Base-by-base conservation (phyloP, 73 alveolate genomes). In the Urostyla sp. region DNA sequence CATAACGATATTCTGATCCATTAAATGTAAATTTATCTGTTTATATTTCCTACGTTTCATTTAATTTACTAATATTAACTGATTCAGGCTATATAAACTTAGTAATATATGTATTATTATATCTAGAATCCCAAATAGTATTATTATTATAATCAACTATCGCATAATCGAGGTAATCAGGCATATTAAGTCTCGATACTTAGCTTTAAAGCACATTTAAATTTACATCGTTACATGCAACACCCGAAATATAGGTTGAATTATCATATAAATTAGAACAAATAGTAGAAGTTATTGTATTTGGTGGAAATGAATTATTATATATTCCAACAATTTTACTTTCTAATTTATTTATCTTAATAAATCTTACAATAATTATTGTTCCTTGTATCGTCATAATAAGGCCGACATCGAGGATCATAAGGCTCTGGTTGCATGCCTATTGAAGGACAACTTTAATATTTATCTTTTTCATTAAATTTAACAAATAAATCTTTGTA, bases 341-440 rank as follows among this genome's bases (percentile, higher is more conserved):
- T 7, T 55, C 18, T 13, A 55, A 50, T 7, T 15, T 50, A 3
- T 55, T 7, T 4, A 11, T n/a, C n/a, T n/a, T n/a, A n/a, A n/a
- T n/a, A 16, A 40, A 40, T 40, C 20, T 31, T 59, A 37, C 56
- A 52, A 34, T 30, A 15, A n/a, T 21, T 6, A 11, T 18, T 20
- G 24, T 20, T 27, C 23, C 18, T 15, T 26, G 53, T 35, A 15
- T 69, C 67, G 16, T 0, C 2, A 37, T 69, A 69, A 67, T 72
- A 69, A 31, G 56, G 53, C n/a, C 84, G 23, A 23, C 84, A 69
- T 31, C 84, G 6, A 8, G 84, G 84, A 27, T 69, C 84, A 69
- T 66, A 66, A 15, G 80, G 63, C 21, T 5, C 2, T 40, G 16
- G 37, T 27, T 66, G 37, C 16, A 26, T 24, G 24, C 46, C 50